Conservation (phyloP, 2,329 filamentous ascomycete species). For the Pseudogymnoascus sp. region DNA sequence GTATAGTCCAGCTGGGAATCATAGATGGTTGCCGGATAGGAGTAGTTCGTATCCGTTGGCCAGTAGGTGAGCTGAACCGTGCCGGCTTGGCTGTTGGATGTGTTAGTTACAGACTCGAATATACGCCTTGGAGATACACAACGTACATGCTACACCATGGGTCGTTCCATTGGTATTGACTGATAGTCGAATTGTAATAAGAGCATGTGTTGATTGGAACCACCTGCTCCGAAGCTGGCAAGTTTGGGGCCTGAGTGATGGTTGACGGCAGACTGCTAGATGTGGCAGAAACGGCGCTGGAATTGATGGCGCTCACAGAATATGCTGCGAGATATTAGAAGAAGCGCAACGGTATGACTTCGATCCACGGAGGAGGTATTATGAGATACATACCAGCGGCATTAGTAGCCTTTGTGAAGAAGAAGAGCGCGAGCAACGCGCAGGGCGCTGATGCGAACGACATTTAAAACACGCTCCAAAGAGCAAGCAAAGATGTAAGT, state of each 20-base stretch:
- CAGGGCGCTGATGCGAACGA: background rate
- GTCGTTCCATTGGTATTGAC: background rate
- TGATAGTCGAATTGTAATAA: background rate
- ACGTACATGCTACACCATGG: background rate
- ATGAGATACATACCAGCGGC: background rate
- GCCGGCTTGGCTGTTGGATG: slow-evolving; percentile 21
- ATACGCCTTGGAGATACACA: background rate
- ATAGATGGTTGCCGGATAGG: slow-evolving; percentile 30
- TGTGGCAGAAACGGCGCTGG: background rate
- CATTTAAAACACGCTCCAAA: background rate
- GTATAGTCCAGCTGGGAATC: slow-evolving; percentile 27
- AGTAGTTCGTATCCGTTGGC: slow-evolving; percentile 28
- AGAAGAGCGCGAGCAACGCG: background rate
- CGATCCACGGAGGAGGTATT: background rate
- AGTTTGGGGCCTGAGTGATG: background rate
- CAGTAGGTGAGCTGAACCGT: slow-evolving; percentile 32
- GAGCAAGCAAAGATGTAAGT: background rate
- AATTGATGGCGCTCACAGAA: background rate
- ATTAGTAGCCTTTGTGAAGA: background rate
- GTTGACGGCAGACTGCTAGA: background rate
- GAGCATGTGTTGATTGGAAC: background rate
- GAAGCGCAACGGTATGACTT: background rate
- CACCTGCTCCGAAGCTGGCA: background rate
- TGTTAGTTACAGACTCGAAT: background rate
- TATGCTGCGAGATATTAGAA: background rate